These are phyloP conservation scores for Candida ficus DNA, from an alignment of 805 yeast species.

Conservation along the genomic window DNA sequence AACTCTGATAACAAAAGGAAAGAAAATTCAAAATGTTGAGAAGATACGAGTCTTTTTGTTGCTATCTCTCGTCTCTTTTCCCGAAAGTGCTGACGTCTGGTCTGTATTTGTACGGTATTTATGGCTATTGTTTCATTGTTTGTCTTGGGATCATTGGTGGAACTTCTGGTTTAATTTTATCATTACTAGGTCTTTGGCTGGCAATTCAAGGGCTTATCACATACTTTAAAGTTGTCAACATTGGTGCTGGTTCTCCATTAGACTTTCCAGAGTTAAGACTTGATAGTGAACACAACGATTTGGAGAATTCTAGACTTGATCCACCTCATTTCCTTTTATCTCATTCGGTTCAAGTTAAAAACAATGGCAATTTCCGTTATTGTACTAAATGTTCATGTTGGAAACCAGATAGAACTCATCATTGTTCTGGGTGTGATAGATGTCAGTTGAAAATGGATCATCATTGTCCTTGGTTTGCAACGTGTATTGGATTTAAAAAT, in stretches of 20 bases:
- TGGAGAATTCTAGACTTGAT: slow-evolving; percentile 20
- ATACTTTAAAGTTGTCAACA: slow-evolving; percentile 45
- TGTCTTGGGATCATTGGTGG: slow-evolving; percentile 17
- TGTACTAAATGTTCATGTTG: slow-evolving; percentile 67
- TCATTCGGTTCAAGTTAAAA: slow-evolving; percentile 40
- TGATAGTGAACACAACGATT: slow-evolving; percentile 12
- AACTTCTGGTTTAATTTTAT: slow-evolving; percentile 15
- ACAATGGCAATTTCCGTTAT: slow-evolving; percentile 60
- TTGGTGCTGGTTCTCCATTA: slow-evolving; percentile 63
- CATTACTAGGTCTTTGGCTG: slow-evolving; percentile 26
- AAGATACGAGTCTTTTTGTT: slow-evolving; percentile 26
- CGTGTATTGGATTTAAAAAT: slow-evolving; percentile 79
- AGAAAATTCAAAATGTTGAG: not conserved
- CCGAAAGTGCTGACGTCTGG: slow-evolving; percentile 44
- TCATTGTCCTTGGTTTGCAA: slow-evolving; percentile 92
- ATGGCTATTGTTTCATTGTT: slow-evolving; percentile 30
- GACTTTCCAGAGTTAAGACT: slow-evolving; percentile 45
- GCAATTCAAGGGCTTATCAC: slow-evolving; percentile 39
- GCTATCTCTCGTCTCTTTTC: slow-evolving; percentile 35
- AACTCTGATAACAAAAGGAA: too few species aligned
- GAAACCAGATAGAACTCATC: slow-evolving; percentile 87
- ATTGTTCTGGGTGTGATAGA: slow-evolving; percentile 64
- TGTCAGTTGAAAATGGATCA: slow-evolving; percentile 90
- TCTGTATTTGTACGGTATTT: slow-evolving; percentile 44
- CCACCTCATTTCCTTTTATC: slow-evolving; percentile 40